Evolutionary conservation across 139 green algal species (phyloP), one percentile per base, ranked within the genome.

Genomic region (Zygnema cylindricum): DNA sequence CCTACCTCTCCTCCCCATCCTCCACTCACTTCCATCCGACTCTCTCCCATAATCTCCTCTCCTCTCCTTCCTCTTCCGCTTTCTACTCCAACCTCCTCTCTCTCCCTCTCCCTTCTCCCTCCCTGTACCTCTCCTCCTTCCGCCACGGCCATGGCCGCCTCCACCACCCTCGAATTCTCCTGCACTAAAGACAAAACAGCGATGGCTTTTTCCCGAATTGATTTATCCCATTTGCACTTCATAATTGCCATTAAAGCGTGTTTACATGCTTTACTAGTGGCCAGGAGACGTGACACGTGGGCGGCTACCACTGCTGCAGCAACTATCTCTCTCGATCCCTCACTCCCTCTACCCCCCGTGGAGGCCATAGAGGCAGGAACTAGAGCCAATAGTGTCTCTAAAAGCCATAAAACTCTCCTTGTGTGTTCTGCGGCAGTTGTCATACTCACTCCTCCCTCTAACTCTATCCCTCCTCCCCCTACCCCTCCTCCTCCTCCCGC

Each of bases 331-430:
- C 35, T 43, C 16, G 77, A 85, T 25, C 71, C 49, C 33, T 16
- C 77, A 39, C 33, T 85, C 33, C 3, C 3, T 71, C 25, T 30
- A 3, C 35, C 49, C 16, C 71, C 39, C 40, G 71, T 16, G 43
- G 7, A 30, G 7, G 71, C 71, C 7, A 79, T 7, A 41, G 71
- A 79, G 71, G 71, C 71, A 11, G 71, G 77, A 25, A 77, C 49
- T 23, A 83, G 77, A 11, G 77, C 41, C 7, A 85, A 55, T 25
- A 85, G 77, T 3, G 42, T 85, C 49, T 85, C 35, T 40, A 85
- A 55, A 7, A 85, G 77, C 77, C 33, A 75, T 54, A 85, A 16
- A 39, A 85, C 77, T 43, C 49, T 43, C 7, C 71, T 55, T n/a
- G 71, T 54, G 36, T 79, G 71, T 41, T 79, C 71, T 43, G 71